phyloP scores from a whole-genome alignment of 805 yeast genomes.

The Metschnikowia kunwiensis region DNA sequence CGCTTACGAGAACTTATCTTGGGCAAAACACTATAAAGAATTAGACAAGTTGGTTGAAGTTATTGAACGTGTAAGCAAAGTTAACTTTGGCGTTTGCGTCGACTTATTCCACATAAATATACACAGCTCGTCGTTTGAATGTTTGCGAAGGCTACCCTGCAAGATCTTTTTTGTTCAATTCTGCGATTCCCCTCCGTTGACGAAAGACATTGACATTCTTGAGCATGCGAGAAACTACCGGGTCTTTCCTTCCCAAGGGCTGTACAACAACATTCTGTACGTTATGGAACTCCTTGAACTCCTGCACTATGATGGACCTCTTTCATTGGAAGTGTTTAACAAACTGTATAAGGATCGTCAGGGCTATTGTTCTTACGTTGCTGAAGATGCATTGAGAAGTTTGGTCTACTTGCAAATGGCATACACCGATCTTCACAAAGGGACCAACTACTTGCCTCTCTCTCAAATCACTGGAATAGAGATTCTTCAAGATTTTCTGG shows the following conservation, averaged over 20 bases:
- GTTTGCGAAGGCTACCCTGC: slow-evolving; percentile 5
- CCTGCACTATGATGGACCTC: slow-evolving; percentile 14
- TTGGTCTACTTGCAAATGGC: slow-evolving; percentile 12
- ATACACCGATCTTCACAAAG: not conserved
- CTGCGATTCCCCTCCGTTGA: slow-evolving; percentile 22
- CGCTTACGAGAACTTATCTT: slow-evolving; percentile 27
- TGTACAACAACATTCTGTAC: slow-evolving; percentile 7
- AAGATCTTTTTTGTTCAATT: slow-evolving; percentile 26
- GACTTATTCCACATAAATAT: slow-evolving; percentile 26
- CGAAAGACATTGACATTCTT: slow-evolving; percentile 7
- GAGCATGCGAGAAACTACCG: slow-evolving; percentile 7
- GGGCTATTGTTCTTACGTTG: slow-evolving; percentile 5
- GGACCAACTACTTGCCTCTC: not conserved
- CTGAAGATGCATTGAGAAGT: slow-evolving; percentile 18
- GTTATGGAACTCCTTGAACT: slow-evolving; percentile 4
- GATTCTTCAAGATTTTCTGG: not conserved
- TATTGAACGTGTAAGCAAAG: slow-evolving; percentile 19
- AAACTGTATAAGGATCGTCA: slow-evolving; percentile 8
- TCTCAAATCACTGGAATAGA: slow-evolving; percentile 1
- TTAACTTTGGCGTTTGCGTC: slow-evolving; percentile 26
- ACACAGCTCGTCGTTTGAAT: slow-evolving; percentile 1
- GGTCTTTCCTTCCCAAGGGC: slow-evolving; percentile 4
- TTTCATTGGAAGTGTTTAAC: slow-evolving; percentile 19
- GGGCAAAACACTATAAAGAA: slow-evolving; percentile 22
- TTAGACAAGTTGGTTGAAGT: slow-evolving; percentile 18